phyloP scores from a whole-genome alignment of 306 rosid species.

The Arachis hypogaea region DNA sequence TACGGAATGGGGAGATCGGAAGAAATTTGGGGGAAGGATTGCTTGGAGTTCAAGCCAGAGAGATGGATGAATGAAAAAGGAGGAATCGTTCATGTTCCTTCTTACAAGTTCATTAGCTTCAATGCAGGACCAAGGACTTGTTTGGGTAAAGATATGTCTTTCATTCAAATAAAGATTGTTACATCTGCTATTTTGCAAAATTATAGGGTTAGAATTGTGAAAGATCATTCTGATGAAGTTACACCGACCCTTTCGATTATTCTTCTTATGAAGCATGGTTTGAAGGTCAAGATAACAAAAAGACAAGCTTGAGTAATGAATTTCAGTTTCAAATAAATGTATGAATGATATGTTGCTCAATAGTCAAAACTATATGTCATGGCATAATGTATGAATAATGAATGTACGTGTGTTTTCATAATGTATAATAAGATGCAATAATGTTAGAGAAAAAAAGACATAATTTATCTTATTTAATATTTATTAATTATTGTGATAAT shows the following conservation, averaged over 20 bases:
- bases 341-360: too few species aligned
- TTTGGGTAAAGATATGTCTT: conserved; percentile 54
- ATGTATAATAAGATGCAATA: too few species aligned
- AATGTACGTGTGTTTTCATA: too few species aligned
- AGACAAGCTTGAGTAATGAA: background rate
- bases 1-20: conserved; percentile 63
- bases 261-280: conserved; percentile 57
- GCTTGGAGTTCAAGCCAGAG: conserved; percentile 63
- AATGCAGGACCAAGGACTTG: conserved; percentile 63
- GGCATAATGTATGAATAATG: too few species aligned
- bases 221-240: conserved; percentile 20
- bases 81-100: conserved; percentile 41
- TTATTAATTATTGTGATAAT: too few species aligned
- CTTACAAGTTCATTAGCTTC: conserved; percentile 53
- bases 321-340: too few species aligned
- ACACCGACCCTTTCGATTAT: conserved; percentile 41
- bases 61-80: conserved; percentile 59
- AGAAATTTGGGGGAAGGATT: conserved; percentile 60
- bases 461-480: too few species aligned
- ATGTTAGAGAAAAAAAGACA: too few species aligned
- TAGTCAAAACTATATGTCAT: too few species aligned
- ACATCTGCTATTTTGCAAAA: conserved; percentile 36
- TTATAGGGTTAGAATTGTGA: conserved; percentile 38
- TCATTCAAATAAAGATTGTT: conserved; percentile 50
- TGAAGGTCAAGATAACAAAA: conserved; percentile 44